Percentiles rank a stretch among this genome's conserved stretches.
phyloP scores from a whole-genome alignment of 116 monocot species.

The Zostera marina region DNA sequence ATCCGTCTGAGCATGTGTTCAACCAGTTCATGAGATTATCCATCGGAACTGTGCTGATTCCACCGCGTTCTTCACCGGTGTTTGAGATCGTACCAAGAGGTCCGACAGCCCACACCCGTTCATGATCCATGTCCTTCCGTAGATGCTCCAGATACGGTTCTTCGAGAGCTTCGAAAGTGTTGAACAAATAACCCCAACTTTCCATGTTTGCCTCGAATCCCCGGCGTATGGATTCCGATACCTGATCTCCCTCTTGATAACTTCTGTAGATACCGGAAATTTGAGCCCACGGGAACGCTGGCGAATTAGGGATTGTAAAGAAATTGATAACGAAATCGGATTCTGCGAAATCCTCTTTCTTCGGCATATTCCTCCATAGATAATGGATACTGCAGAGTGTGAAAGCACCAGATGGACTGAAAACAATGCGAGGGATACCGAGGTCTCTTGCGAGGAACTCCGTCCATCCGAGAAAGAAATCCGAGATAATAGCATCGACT shows the following conservation, averaged over 20 bases:
- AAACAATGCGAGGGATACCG: conserved; percentile 26
- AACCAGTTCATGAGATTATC: conserved; percentile 13
- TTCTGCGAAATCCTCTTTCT: background rate
- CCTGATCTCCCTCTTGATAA: conserved; percentile 16
- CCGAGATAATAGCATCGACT: conserved; percentile 21
- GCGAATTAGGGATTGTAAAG: conserved; percentile 9
- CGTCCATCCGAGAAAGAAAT: conserved; percentile 49
- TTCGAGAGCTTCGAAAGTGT: conserved; percentile 38
- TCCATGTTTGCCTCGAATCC: conserved; percentile 16
- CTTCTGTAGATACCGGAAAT: conserved; percentile 16
- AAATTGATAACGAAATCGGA: background rate
- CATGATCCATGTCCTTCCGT: conserved; percentile 11
- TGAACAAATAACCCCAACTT: conserved; percentile 30
- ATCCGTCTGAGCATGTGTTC: conserved; percentile 9
- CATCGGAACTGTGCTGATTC: background rate
- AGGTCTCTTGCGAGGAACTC: conserved; percentile 22
- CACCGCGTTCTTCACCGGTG: conserved; percentile 10
- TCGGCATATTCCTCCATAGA: conserved; percentile 19
- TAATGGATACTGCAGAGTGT: conserved; percentile 7
- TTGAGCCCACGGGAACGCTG: conserved; percentile 17
- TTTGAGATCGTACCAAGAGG: conserved; percentile 9
- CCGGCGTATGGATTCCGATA: conserved; percentile 8
- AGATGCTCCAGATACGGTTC: conserved; percentile 16
- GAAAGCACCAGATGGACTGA: conserved; percentile 29
- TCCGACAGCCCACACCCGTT: conserved; percentile 38